Conservation (phyloP, 306 rosid genomes). For the Vicia faba region DNA sequence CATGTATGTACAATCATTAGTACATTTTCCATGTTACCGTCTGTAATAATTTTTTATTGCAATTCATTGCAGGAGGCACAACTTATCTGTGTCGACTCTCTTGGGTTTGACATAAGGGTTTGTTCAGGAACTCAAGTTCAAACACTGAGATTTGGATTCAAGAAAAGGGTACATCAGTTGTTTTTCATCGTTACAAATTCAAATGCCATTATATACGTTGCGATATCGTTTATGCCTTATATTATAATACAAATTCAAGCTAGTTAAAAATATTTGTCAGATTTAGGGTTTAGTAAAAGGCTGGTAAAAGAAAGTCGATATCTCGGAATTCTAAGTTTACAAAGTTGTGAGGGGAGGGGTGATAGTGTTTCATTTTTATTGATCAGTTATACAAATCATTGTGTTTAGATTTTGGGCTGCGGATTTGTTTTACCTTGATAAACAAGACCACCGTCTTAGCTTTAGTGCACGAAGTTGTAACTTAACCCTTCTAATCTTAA, state of each 20-base stretch:
- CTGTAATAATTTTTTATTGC: constrained; percentile 25
- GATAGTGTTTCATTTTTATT: not conserved
- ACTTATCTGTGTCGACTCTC: constrained; percentile 73
- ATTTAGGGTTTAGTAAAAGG: constrained; percentile 1
- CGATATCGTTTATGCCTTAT: constrained; percentile 2
- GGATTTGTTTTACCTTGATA: not conserved
- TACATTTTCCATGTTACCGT: constrained; percentile 18
- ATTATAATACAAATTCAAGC: too few species aligned
- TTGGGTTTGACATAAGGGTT: constrained; percentile 87
- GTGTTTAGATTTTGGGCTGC: constrained; percentile 14
- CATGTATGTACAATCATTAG: not conserved
- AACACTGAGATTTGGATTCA: constrained; percentile 76
- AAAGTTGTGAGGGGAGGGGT: not conserved
- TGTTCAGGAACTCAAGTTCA: constrained; percentile 93
- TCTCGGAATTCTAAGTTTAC: not conserved
- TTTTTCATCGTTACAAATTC: constrained; percentile 21
- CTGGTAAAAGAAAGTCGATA: constrained; percentile 6
- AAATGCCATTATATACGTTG: not conserved
- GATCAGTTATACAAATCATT: not conserved
- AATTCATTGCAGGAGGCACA: constrained; percentile 74
- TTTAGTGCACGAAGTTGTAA: constrained; percentile 12
- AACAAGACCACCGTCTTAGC: not conserved
- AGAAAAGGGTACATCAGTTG: constrained; percentile 60
- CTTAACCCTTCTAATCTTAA: not conserved
- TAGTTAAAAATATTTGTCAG: not conserved